These are phyloP conservation scores for Sequoia sempervirens DNA, from an alignment of 75 land plant genomes.

Conservation along the genomic window DNA sequence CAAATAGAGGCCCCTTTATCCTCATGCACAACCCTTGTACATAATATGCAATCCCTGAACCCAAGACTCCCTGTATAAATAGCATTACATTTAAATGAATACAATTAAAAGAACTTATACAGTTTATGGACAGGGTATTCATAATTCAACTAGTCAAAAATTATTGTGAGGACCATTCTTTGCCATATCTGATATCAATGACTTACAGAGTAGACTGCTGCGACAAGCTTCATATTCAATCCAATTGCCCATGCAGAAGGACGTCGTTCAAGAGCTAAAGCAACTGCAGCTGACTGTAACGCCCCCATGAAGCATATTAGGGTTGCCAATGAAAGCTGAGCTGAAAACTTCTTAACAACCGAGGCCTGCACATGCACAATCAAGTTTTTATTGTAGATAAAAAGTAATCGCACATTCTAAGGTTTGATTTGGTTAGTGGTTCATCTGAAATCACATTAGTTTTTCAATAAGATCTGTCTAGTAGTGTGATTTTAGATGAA, in stretches of 20 bases:
- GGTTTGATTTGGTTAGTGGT: too few relatives aligned
- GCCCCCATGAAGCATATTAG: neutral
- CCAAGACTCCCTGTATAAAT: neutral
- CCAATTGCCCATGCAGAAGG: neutral
- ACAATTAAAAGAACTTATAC: too few relatives aligned
- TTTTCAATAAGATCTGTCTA: too few relatives aligned
- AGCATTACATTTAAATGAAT: too few relatives aligned
- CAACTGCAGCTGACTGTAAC: neutral
- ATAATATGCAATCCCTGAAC: neutral
- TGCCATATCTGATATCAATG: too few relatives aligned
- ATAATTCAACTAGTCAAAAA: too few relatives aligned
- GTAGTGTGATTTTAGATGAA: too few relatives aligned
- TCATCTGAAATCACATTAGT: too few relatives aligned
- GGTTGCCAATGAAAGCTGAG: neutral
- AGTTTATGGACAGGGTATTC: too few relatives aligned
- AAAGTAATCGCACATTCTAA: too few relatives aligned
- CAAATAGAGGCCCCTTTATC: slow-evolving; percentile 4
- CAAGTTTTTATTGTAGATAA: too few relatives aligned
- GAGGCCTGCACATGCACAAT: neutral
- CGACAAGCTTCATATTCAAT: neutral
- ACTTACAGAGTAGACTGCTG: neutral
- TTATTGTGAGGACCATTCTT: too few relatives aligned
- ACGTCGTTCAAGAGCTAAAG: neutral
- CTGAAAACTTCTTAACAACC: neutral
- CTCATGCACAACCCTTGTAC: neutral